Percentiles rank a stretch among this genome's conserved stretches.
phyloP scores from a whole-genome alignment of 2,329 filamentous ascomycete species.

The Aureobasidium sp. region DNA sequence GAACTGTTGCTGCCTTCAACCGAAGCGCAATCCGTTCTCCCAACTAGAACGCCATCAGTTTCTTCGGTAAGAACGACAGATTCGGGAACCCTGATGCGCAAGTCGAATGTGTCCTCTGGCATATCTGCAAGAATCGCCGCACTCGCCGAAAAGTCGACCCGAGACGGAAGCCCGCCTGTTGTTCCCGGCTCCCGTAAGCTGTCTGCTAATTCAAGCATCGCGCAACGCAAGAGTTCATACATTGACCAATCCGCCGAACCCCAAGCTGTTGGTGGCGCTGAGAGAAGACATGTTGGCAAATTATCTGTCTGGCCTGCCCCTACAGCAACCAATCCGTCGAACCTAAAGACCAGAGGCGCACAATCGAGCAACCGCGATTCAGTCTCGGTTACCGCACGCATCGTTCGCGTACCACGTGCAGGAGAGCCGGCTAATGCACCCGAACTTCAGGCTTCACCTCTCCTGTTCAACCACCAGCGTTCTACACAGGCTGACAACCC shows the following conservation, averaged over 20 bases:
- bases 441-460: conserved; percentile 49
- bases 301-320: conserved; percentile 9
- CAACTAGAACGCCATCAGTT: not conserved
- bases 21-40: not conserved
- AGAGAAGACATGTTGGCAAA: not conserved
- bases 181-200: not conserved
- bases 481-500: conserved; percentile 15
- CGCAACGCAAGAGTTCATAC: conserved; percentile 13
- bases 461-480: conserved; percentile 59
- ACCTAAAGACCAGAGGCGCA: not conserved
- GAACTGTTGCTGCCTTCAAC: not conserved
- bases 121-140: conserved; percentile 95
- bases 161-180: conserved; percentile 20
- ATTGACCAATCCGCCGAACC: conserved; percentile 1
- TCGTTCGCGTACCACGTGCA: conserved; percentile 58
- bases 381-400: conserved; percentile 81
- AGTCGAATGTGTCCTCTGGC: conserved; percentile 76
- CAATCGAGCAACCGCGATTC: conserved; percentile 54
- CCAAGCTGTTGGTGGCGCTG: not conserved
- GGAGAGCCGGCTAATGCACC: conserved; percentile 33
- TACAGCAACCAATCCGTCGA: not conserved
- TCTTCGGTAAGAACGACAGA: conserved; percentile 6
- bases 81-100: conserved; percentile 31
- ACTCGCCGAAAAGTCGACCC: conserved; percentile 61
- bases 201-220: conserved; percentile 6